Evolutionary conservation across 1,139 yeast species (phyloP).

Genomic region (Kurtzmaniella quercitrusa): DNA sequence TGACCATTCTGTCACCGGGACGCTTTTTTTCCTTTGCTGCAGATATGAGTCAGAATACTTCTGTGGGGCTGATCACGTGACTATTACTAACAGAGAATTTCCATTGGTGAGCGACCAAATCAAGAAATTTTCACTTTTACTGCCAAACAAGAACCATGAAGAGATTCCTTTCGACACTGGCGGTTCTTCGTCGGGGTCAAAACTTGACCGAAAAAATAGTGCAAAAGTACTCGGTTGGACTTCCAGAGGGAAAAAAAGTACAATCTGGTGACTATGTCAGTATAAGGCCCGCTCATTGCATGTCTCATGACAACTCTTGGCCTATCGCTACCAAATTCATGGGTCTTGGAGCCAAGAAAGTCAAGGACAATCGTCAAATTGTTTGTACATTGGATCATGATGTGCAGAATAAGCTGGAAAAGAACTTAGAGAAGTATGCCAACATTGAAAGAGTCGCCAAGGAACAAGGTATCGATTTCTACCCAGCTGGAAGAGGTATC

Average conservation of each 20-base stretch:
- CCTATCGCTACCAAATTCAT: constrained; percentile 96
- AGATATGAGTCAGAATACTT: background rate
- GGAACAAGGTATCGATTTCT: constrained; percentile 92
- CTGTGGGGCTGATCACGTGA: constrained; percentile 1
- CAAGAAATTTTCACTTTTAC: constrained; percentile 5
- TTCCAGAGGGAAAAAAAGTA: constrained; percentile 66
- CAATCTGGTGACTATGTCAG: constrained; percentile 92
- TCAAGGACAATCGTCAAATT: constrained; percentile 82
- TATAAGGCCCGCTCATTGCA: constrained; percentile 92
- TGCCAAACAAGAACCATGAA: constrained; percentile 4
- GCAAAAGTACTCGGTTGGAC: constrained; percentile 85
- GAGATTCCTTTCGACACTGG: constrained; percentile 12
- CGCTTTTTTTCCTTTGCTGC: background rate
- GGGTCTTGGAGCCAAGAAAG: constrained; percentile 86
- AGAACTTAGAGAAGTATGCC: constrained; percentile 78
- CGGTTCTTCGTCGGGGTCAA: constrained; percentile 48
- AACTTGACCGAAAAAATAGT: constrained; percentile 94
- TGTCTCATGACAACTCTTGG: constrained; percentile 99
- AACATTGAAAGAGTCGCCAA: constrained; percentile 88
- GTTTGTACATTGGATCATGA: constrained; percentile 97
- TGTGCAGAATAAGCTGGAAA: constrained; percentile 87
- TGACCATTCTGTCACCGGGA: background rate
- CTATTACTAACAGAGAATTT: background rate
- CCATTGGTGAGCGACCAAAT: constrained; percentile 1
- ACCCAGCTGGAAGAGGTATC: constrained; percentile 98